Evolutionary conservation across 768 basidiomycete species (phyloP), one percentile per base, ranked within the genome.

Genomic region (Trametes cingulata): DNA sequence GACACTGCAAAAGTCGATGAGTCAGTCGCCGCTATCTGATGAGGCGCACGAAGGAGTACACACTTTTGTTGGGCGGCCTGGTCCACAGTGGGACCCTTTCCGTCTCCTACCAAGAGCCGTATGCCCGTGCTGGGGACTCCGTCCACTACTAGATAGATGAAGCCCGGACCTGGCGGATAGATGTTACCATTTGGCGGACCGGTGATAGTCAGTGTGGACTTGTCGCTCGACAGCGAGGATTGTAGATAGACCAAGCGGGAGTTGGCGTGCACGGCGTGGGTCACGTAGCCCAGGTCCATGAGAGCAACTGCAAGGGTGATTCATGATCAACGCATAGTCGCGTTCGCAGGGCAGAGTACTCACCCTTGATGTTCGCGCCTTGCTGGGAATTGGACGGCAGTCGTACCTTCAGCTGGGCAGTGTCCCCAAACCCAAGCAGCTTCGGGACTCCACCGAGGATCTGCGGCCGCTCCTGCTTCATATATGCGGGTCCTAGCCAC

Each of bases 271-370:
- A 86, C 81, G 15, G 85, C 83, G 67, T 92, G 91, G 3, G 91
- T 92, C 46, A 91, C 82, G 68, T 78, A 91, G n/a, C 89, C 91
- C 15, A 91, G 76, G 71, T 93, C 91, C 86, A 93, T 90, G 35
- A 92, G 72, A 1, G 78, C 82, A 22, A 91, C 91, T 91, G 54
- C 36, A 22, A 49, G 53, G 27, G 19, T 27, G 29, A n/a, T 22
- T 40, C 7, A 43, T 43, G 24, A 58, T 33, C 53, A 35, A 17
- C 19, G 12, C 52, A 51, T 22, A 41, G 20, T 15, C 0, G 10
- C 14, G 24, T 19, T 36, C 6, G n/a, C 5, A 40, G n/a, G 9
- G 36, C 40, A 14, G 14, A 17, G 14, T 1, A 20, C 71, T 56
- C 67, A 80, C 90, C 83, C 74, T 81, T 79, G 58, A 91, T 76